A percentile compares a stretch with the other conserved stretches of the same genome.
phyloP scores from a whole-genome alignment of 2,329 filamentous ascomycete species.

The Neonectria magnoliae region DNA sequence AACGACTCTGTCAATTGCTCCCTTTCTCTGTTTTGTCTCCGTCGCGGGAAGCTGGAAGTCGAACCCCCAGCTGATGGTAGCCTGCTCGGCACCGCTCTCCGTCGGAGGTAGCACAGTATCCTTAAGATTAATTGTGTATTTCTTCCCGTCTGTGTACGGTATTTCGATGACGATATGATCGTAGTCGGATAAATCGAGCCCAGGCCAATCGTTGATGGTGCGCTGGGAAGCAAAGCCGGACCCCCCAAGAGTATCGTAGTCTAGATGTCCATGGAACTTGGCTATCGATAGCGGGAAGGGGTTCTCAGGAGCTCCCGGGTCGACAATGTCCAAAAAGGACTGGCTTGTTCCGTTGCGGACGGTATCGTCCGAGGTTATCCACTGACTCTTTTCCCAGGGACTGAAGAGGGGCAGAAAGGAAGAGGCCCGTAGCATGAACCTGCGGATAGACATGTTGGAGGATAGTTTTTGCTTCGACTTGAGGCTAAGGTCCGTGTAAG shows the following conservation, averaged over 20 bases:
- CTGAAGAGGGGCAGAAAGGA: constrained; percentile 7
- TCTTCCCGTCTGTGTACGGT: constrained; percentile 10
- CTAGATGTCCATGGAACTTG: constrained; percentile 5
- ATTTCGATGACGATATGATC: constrained; percentile 6
- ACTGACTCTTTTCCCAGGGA: constrained; percentile 18
- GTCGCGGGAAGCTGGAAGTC: constrained; percentile 7
- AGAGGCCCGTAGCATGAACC: too few species aligned
- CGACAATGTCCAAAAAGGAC: constrained; percentile 1
- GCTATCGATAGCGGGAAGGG: neutral
- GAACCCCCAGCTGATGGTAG: constrained; percentile 7
- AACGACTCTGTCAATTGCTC: neutral
- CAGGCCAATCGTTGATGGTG: constrained; percentile 8
- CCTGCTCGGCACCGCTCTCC: constrained; percentile 3
- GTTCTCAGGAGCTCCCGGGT: neutral
- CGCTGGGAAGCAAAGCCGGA: constrained; percentile 15
- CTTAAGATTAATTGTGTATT: constrained; percentile 5
- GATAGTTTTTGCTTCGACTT: too few species aligned
- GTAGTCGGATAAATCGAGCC: constrained; percentile 12
- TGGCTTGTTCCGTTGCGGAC: constrained; percentile 10
- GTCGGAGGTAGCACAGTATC: constrained; percentile 1
- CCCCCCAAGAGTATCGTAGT: constrained; percentile 8
- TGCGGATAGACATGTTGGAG: too few species aligned
- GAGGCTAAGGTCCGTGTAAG: too few species aligned
- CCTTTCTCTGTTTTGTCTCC: neutral
- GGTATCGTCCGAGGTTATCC: constrained; percentile 12